Conservation (phyloP, 345 rosid species). For the Excoecaria cochinchinensis region DNA sequence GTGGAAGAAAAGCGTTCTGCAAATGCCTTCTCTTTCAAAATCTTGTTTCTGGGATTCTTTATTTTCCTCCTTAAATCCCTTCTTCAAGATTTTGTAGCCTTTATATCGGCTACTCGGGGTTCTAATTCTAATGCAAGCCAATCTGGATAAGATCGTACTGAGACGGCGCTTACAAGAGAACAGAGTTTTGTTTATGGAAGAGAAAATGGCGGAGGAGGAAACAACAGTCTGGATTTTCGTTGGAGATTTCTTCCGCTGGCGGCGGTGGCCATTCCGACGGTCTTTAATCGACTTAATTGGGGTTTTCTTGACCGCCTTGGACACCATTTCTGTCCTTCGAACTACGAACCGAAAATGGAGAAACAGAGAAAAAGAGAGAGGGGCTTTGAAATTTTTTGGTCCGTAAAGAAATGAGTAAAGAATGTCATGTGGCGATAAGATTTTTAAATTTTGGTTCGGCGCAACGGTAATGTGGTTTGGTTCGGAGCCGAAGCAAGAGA, state of each 20-base stretch:
- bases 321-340: conserved; percentile 48
- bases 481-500: conserved; percentile 51
- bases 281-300: conserved; percentile 47
- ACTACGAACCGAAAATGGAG: not conserved
- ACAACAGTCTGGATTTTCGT: conserved; percentile 17
- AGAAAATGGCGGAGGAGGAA: conserved; percentile 44
- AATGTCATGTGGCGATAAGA: not conserved
- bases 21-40: conserved; percentile 1
- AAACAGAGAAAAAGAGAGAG: conserved; percentile 11
- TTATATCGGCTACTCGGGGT: conserved; percentile 41
- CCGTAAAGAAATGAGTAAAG: not conserved
- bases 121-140: conserved; percentile 40
- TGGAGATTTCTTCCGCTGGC: conserved; percentile 38
- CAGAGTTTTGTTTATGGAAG: conserved; percentile 62
- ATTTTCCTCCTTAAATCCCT: not conserved
- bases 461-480: conserved; percentile 62
- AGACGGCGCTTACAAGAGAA: conserved; percentile 63
- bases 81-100: conserved; percentile 59
- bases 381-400: conserved; percentile 13
- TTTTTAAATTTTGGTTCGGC: conserved; percentile 59
- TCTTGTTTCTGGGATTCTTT: not conserved
- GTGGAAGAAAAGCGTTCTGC: conserved; percentile 33
- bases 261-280: conserved; percentile 36
- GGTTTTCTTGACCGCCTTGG: conserved; percentile 45
- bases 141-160: conserved; percentile 57